Evolutionary conservation across 2,329 filamentous ascomycete genomes (phyloP).

Genomic region (Pseudopithomyces chartarum): DNA sequence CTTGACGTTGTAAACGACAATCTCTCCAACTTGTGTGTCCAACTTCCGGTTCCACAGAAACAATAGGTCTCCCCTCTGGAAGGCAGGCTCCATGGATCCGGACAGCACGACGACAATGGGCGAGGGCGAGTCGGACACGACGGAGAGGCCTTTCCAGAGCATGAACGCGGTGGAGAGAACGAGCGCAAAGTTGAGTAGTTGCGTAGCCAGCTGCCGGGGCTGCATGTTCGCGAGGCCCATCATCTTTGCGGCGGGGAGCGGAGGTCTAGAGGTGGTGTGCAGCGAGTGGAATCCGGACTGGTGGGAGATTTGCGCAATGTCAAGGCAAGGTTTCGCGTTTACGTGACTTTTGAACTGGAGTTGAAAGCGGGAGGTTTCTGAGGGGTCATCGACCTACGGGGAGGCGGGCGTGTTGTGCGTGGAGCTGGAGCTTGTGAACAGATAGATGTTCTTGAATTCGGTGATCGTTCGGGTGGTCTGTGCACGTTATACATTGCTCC

Average conservation of each 20-base stretch:
- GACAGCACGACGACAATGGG: conserved; percentile 85
- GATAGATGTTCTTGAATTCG: conserved; percentile 11
- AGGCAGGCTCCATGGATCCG: conserved; percentile 83
- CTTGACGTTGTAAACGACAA: conserved; percentile 82
- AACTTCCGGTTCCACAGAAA: conserved; percentile 74
- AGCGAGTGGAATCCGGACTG: too few relatives aligned
- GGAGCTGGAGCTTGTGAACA: conserved; percentile 12
- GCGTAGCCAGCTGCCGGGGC: conserved; percentile 78
- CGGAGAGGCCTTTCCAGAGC: conserved; percentile 85
- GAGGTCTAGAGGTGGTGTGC: too few relatives aligned
- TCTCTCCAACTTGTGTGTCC: conserved; percentile 71
- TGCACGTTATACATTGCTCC: not conserved
- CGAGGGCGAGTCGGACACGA: conserved; percentile 67
- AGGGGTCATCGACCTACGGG: not conserved
- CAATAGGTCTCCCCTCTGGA: conserved; percentile 76
- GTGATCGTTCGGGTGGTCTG: conserved; percentile 7
- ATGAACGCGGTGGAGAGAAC: conserved; percentile 92
- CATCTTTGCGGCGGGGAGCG: conserved; percentile 30
- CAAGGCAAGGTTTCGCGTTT: not conserved
- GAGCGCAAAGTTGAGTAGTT: conserved; percentile 88
- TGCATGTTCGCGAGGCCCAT: conserved; percentile 64
- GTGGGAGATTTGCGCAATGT: not conserved
- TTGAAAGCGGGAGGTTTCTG: not conserved
- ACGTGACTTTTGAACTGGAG: not conserved
- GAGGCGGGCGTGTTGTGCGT: not conserved